A percentile compares a stretch with the other conserved stretches of the same genome.
Evolutionary conservation across 352 stramenopile species (phyloP).

Genomic region (Globisporangium irregulare): DNA sequence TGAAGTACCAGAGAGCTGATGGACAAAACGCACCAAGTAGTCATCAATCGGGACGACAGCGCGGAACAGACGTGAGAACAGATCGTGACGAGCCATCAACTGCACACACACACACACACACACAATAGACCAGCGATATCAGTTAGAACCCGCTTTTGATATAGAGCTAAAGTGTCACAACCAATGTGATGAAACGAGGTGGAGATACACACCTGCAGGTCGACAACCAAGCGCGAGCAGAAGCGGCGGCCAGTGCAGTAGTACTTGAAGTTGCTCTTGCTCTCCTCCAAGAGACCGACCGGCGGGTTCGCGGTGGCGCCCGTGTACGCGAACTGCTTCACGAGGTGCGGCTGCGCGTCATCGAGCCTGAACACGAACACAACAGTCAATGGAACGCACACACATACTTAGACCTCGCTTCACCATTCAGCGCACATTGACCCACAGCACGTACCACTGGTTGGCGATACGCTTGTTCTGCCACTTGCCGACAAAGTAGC

Average conservation of each 20-base stretch:
- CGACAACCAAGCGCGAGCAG: slow-evolving; percentile 63
- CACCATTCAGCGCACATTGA: not conserved
- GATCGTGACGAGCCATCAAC: slow-evolving; percentile 56
- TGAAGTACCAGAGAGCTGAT: not conserved
- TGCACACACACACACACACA: slow-evolving; percentile 11
- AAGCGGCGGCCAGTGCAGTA: slow-evolving; percentile 81
- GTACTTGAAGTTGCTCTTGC: slow-evolving; percentile 80
- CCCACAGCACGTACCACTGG: slow-evolving; percentile 43
- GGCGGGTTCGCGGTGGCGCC: slow-evolving; percentile 51
- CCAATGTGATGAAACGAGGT: not conserved
- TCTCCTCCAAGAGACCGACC: slow-evolving; percentile 68
- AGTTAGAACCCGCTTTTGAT: not conserved
- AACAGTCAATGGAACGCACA: not conserved
- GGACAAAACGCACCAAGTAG: slow-evolving; percentile 10
- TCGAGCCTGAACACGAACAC: slow-evolving; percentile 33
- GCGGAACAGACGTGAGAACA: slow-evolving; percentile 55
- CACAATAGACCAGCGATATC: not conserved
- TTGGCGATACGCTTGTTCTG: slow-evolving; percentile 65
- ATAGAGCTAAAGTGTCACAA: not conserved
- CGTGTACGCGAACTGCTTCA: slow-evolving; percentile 77
- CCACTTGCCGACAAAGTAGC: slow-evolving; percentile 64
- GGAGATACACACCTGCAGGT: slow-evolving; percentile 44
- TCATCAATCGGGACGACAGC: slow-evolving; percentile 32
- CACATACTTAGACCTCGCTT: not conserved
- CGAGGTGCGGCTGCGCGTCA: slow-evolving; percentile 54